A percentile compares a stretch with the other conserved stretches of the same genome.
These are phyloP conservation scores for Chrysochromulina tobinii DNA, from an alignment of 78 protist species.

Conservation along the genomic window DNA sequence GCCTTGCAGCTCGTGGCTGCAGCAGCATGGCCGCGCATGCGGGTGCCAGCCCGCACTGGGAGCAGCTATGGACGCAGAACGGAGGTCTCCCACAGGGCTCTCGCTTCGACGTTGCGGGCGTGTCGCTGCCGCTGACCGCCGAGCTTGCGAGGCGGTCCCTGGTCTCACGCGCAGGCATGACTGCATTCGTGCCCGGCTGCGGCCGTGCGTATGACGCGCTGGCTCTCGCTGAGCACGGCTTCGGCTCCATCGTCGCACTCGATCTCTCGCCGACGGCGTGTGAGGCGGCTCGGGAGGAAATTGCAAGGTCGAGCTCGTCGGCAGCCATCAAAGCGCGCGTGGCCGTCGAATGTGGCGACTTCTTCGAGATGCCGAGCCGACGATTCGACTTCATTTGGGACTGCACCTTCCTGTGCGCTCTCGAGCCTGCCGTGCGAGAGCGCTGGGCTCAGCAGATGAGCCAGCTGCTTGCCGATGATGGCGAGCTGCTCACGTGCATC, in stretches of 20 bases:
- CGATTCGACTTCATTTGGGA: no score
- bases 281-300: neutral
- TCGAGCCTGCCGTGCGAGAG: no score
- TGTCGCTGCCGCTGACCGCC: neutral
- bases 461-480: no score
- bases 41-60: neutral
- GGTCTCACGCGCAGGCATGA: neutral
- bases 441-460: no score
- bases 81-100: neutral
- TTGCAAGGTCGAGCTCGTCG: no score
- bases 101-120: neutral
- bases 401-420: no score
- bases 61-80: neutral
- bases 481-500: no score
- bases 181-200: neutral
- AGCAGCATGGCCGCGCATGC: neutral
- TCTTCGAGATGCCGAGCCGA: no score
- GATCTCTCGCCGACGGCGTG: neutral
- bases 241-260: neutral
- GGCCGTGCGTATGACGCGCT: constrained; percentile 11
- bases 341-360: no score
- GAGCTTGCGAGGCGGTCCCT: neutral
- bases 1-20: no score
- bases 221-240: neutral
- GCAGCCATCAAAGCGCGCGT: no score